Conservation (phyloP, 1,284 basidiomycete genomes). For the Hemileccinum hortonii region DNA sequence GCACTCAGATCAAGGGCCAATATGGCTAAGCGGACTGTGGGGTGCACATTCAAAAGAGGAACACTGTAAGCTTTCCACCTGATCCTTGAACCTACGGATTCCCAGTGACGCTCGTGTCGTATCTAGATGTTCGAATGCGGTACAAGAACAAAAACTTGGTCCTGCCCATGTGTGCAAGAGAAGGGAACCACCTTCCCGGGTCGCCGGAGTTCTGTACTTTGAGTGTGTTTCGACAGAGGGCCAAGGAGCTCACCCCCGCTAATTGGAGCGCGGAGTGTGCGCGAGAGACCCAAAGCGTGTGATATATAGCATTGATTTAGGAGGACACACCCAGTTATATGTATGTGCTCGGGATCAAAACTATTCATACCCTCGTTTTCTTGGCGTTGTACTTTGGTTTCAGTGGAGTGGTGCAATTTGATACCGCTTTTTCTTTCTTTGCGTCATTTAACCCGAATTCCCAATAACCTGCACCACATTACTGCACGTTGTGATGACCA, state of each 20-base stretch:
- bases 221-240: conserved; percentile 60
- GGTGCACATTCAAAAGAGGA: conserved; percentile 33
- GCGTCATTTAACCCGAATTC: too few relatives aligned
- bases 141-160: conserved; percentile 71
- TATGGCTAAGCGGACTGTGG: conserved; percentile 36
- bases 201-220: conserved; percentile 78
- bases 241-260: conserved; percentile 60
- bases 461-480: too few relatives aligned
- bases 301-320: not conserved
- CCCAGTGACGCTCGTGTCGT: not conserved
- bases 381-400: not conserved
- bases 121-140: conserved; percentile 70
- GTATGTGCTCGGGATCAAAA: not conserved
- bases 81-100: not conserved
- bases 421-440: too few relatives aligned
- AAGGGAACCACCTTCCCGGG: conserved; percentile 69
- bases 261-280: conserved; percentile 67
- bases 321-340: too few relatives aligned
- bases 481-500: too few relatives aligned
- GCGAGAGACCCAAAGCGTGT: conserved; percentile 8
- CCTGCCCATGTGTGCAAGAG: conserved; percentile 58
- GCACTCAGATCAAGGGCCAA: conserved; percentile 19
- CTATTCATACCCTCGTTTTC: not conserved
- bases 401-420: too few relatives aligned
- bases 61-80: conserved; percentile 40